These are phyloP conservation scores for Verruconis gallopava DNA, from an alignment of 2,329 filamentous ascomycete genomes.

Conservation along the genomic window DNA sequence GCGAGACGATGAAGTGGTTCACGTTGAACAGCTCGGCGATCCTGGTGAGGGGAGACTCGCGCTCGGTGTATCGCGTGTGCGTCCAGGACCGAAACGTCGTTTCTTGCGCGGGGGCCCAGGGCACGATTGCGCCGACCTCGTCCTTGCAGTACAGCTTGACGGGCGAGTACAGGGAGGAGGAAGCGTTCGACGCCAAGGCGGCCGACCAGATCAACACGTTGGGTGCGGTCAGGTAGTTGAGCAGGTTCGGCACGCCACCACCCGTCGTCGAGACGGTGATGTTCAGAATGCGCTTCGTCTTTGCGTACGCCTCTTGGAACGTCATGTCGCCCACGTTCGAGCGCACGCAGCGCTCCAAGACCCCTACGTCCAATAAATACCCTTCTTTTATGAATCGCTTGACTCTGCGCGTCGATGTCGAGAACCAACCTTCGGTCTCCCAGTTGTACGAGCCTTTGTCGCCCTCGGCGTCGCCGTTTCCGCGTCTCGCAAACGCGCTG, in stretches of 20 bases:
- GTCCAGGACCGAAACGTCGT: slow-evolving; percentile 58
- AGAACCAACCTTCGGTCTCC: slow-evolving; percentile 24
- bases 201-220: slow-evolving; percentile 81
- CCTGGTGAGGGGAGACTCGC: slow-evolving; percentile 39
- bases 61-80: slow-evolving; percentile 47
- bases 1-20: slow-evolving; percentile 89
- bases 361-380: slow-evolving; percentile 69
- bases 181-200: slow-evolving; percentile 62
- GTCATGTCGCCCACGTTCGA: slow-evolving; percentile 80
- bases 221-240: slow-evolving; percentile 87
- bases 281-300: slow-evolving; percentile 77
- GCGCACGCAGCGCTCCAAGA: slow-evolving; percentile 72
- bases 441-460: slow-evolving; percentile 12
- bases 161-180: slow-evolving; percentile 51
- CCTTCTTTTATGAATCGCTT: slow-evolving; percentile 60
- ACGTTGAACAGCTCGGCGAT: slow-evolving; percentile 80
- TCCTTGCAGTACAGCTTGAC: slow-evolving; percentile 68
- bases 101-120: slow-evolving; percentile 52
- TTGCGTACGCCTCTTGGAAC: slow-evolving; percentile 81
- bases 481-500: slow-evolving; percentile 53
- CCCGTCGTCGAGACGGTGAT: slow-evolving; percentile 75
- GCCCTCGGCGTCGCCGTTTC: slow-evolving; percentile 15
- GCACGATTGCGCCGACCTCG: slow-evolving; percentile 55
- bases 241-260: slow-evolving; percentile 65
- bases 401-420: slow-evolving; percentile 52